Evolutionary conservation across 441 rosid species (phyloP).

Genomic region (Metrosideros polymorpha): DNA sequence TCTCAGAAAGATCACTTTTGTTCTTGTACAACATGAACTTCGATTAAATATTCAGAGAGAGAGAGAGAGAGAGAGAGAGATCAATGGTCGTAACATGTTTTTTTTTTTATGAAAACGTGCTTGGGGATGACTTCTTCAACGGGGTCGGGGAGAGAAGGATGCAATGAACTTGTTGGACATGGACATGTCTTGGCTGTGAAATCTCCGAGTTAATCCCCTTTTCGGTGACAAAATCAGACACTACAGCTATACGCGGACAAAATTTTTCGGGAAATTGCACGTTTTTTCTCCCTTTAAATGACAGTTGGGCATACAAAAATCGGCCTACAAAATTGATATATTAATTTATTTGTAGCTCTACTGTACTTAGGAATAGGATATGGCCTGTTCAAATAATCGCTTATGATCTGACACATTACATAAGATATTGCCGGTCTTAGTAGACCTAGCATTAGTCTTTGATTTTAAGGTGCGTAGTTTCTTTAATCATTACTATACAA

Average conservation of each 20-base stretch:
- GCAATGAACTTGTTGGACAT: background rate
- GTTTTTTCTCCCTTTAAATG: background rate
- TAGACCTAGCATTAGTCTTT: background rate
- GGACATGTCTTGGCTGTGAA: background rate
- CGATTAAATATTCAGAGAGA: background rate
- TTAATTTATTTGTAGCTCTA: background rate
- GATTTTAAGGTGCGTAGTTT: background rate
- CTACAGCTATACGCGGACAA: background rate
- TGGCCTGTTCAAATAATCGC: background rate
- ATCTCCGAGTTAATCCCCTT: background rate
- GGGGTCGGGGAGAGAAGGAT: background rate
- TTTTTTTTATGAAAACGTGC: background rate
- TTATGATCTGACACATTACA: too few species aligned
- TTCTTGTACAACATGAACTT: background rate
- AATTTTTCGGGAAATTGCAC: background rate
- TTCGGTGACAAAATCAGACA: background rate
- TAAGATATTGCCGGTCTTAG: too few species aligned
- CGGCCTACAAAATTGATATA: background rate
- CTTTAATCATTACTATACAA: background rate
- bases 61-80: background rate
- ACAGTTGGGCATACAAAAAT: background rate
- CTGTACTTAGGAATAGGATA: too few species aligned
- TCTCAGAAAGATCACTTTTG: background rate
- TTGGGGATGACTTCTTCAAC: background rate
- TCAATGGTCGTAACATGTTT: background rate